Conservation (phyloP, 2,329 filamentous ascomycete genomes). For the Alternaria consortialis region DNA sequence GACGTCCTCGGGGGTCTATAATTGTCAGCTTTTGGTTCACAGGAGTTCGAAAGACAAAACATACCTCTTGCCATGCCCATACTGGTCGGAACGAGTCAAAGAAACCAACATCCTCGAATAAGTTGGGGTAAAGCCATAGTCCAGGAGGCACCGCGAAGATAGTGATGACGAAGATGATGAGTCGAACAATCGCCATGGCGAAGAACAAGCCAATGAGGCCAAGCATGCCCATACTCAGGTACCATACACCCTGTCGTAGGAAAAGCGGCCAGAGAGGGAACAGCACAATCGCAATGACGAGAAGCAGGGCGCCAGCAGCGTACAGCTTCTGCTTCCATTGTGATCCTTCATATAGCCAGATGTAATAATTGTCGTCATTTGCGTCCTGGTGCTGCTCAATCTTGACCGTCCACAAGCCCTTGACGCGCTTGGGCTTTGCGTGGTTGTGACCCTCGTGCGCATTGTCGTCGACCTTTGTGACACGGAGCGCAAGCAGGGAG, state of each 20-base stretch:
- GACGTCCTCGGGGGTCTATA: slow-evolving; percentile 52
- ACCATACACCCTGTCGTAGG: slow-evolving; percentile 94
- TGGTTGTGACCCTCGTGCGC: slow-evolving; percentile 70
- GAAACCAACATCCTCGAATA: slow-evolving; percentile 98
- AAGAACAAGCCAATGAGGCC: slow-evolving; percentile 93
- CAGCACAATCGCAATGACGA: slow-evolving; percentile 88
- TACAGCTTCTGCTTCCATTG: slow-evolving; percentile 95
- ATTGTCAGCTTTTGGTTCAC: neutral
- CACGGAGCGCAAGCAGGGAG: slow-evolving; percentile 90
- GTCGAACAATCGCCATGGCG: slow-evolving; percentile 93
- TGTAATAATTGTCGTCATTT: slow-evolving; percentile 87
- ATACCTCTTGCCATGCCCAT: slow-evolving; percentile 97
- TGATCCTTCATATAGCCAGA: slow-evolving; percentile 94
- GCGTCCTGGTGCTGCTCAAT: slow-evolving; percentile 97
- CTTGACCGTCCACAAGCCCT: slow-evolving; percentile 94
- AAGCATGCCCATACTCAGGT: slow-evolving; percentile 92
- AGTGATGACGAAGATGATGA: slow-evolving; percentile 93
- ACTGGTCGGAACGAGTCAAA: slow-evolving; percentile 95
- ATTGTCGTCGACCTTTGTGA: slow-evolving; percentile 80
- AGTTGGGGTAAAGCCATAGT: slow-evolving; percentile 97
- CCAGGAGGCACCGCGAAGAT: slow-evolving; percentile 86
- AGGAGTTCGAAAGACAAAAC: neutral
- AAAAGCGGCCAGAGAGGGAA: slow-evolving; percentile 97
- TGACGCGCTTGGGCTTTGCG: slow-evolving; percentile 78
- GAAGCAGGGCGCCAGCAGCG: slow-evolving; percentile 79